phyloP scores from a whole-genome alignment of 2,329 filamentous ascomycete species.

The Madurella fahalii region DNA sequence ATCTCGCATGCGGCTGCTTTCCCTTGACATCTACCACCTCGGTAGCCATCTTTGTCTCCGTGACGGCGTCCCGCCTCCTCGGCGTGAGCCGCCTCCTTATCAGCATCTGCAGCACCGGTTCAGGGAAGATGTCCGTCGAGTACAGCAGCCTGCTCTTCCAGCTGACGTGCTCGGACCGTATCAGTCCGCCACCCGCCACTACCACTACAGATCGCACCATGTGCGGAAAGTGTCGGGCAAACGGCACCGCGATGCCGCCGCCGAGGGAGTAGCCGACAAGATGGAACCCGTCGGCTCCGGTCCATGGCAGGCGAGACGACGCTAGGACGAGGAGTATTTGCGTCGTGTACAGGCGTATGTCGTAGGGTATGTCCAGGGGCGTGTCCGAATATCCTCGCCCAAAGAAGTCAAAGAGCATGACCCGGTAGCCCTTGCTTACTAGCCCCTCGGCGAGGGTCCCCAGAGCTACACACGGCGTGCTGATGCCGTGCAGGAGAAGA shows the following conservation, averaged over 20 bases:
- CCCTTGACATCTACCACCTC: conserved; percentile 35
- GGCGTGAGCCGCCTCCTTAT: conserved; percentile 48
- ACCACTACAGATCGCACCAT: conserved; percentile 61
- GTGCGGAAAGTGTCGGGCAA: conserved; percentile 64
- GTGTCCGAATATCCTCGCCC: conserved; percentile 75
- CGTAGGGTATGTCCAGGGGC: conserved; percentile 56
- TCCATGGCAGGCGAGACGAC: conserved; percentile 59
- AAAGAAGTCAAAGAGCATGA: conserved; percentile 76
- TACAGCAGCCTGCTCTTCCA: conserved; percentile 62
- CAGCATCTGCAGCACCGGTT: conserved; percentile 50
- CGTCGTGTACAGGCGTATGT: conserved; percentile 59
- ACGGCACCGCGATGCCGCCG: conserved; percentile 67
- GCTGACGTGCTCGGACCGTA: conserved; percentile 59
- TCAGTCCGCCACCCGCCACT: conserved; percentile 64
- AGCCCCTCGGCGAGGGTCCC: conserved; percentile 63
- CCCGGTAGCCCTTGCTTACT: conserved; percentile 58
- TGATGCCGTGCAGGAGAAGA: conserved; percentile 75
- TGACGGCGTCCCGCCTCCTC: conserved; percentile 32
- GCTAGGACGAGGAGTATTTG: conserved; percentile 64
- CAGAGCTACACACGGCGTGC: conserved; percentile 69
- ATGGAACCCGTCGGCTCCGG: conserved; percentile 54
- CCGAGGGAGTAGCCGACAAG: conserved; percentile 78
- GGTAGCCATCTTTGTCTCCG: conserved; percentile 35
- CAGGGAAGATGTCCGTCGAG: conserved; percentile 55
- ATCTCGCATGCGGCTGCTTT: background rate